These are phyloP conservation scores for Pelargonium citronellum DNA, from an alignment of 441 rosid genomes.

Conservation along the genomic window DNA sequence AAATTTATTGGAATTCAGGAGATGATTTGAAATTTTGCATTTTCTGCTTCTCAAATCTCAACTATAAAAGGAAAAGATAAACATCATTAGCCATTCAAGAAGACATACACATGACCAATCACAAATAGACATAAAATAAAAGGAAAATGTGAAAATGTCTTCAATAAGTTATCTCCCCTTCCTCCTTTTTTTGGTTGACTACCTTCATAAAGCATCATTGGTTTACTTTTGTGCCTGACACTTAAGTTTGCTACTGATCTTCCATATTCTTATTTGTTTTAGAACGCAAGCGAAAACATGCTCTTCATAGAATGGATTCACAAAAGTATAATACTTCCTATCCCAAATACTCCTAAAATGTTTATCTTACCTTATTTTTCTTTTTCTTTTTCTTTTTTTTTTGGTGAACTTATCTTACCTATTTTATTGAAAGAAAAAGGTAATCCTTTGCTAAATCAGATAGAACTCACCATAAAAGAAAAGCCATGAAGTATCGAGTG, in stretches of 20 bases:
- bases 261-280: too few species aligned
- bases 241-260: background rate
- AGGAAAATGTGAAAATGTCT: background rate
- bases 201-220: background rate
- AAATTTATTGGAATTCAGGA: too few species aligned
- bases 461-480: conserved; percentile 63
- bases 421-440: background rate
- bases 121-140: background rate
- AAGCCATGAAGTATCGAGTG: conserved; percentile 62
- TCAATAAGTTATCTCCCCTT: background rate
- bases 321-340: too few species aligned
- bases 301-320: too few species aligned
- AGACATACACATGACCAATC: background rate
- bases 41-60: too few species aligned
- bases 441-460: background rate
- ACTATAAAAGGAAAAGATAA: too few species aligned
- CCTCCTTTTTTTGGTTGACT: background rate
- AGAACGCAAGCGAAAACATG: too few species aligned
- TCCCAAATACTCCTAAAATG: background rate
- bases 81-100: too few species aligned
- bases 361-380: background rate
- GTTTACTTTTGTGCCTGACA: background rate
- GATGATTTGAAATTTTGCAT: too few species aligned
- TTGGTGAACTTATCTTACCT: too few species aligned
- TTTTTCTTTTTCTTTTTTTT: too few species aligned